These are phyloP conservation scores for Candida corydali DNA, from an alignment of 805 yeast species.

Conservation along the genomic window DNA sequence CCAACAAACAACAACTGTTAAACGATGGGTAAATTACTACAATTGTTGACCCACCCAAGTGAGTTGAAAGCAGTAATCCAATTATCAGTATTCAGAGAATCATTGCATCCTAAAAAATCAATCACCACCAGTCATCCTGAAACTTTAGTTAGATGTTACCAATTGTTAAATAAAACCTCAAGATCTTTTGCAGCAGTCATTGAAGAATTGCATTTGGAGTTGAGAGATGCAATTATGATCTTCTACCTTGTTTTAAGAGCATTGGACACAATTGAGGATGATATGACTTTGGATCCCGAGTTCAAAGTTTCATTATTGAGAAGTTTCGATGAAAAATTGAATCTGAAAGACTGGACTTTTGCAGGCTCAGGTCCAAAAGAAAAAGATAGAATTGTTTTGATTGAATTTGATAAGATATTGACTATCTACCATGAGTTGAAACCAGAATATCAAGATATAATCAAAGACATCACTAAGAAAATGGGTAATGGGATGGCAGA, in stretches of 20 bases:
- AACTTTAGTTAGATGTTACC: constrained; percentile 58
- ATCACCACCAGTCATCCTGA: constrained; percentile 7
- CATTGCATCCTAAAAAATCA: constrained; percentile 46
- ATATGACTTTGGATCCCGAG: constrained; percentile 75
- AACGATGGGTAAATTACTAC: constrained; percentile 56
- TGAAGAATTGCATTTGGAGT: constrained; percentile 83
- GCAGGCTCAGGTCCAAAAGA: constrained; percentile 71
- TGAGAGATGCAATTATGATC: constrained; percentile 74
- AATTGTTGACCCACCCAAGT: constrained; percentile 63
- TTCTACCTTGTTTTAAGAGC: constrained; percentile 88
- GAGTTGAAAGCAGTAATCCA: constrained; percentile 70
- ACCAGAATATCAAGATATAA: constrained; percentile 72
- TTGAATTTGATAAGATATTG: constrained; percentile 70
- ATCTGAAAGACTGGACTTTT: constrained; percentile 74
- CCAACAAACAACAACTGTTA: background rate
- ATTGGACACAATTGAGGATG: constrained; percentile 94
- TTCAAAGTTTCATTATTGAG: constrained; percentile 74
- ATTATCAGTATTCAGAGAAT: constrained; percentile 48
- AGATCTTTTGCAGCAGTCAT: constrained; percentile 95
- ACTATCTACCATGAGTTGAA: constrained; percentile 68
- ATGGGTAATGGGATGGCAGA: constrained; percentile 99
- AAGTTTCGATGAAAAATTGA: constrained; percentile 59
- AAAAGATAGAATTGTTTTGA: constrained; percentile 74
- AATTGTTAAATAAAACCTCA: constrained; percentile 65
- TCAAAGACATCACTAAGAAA: constrained; percentile 68